These are phyloP conservation scores for Tetracladium maxilliforme DNA, from an alignment of 2,329 filamentous ascomycete species.

Conservation along the genomic window DNA sequence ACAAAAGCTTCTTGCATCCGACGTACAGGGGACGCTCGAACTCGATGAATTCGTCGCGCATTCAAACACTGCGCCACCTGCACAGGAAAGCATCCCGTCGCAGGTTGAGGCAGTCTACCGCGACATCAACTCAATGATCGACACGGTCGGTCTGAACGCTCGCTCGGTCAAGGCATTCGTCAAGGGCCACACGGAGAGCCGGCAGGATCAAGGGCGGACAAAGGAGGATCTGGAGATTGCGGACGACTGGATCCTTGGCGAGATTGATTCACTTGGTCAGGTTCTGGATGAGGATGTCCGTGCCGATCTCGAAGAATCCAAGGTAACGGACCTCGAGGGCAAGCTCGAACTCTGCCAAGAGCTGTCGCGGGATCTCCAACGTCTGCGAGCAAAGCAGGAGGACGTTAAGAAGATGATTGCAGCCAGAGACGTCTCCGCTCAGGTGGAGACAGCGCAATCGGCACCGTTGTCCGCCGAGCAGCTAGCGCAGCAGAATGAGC, in stretches of 20 bases:
- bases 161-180: conserved; percentile 43
- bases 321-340: conserved; percentile 50
- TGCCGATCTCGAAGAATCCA: conserved; percentile 49
- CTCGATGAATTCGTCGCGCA: conserved; percentile 56
- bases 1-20: conserved; percentile 44
- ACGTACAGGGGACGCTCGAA: conserved; percentile 43
- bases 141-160: conserved; percentile 78
- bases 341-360: conserved; percentile 56
- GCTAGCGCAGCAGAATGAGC: conserved; percentile 65
- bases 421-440: conserved; percentile 52
- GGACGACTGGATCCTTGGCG: conserved; percentile 60
- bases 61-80: conserved; percentile 34
- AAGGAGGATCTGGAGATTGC: conserved; percentile 54
- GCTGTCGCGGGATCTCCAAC: conserved; percentile 53
- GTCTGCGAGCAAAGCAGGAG: conserved; percentile 60
- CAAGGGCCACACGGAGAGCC: conserved; percentile 46
- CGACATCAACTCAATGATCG: conserved; percentile 88
- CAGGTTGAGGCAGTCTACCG: conserved; percentile 57
- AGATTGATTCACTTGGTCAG: conserved; percentile 53
- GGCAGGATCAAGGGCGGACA: conserved; percentile 36
- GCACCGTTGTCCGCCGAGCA: conserved; percentile 78
- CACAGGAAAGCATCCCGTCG: conserved; percentile 38
- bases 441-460: conserved; percentile 45
- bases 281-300: conserved; percentile 51
- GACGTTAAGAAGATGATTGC: conserved; percentile 67